Conservation (phyloP, 805 yeast genomes). For the Kazachstania taianensis region DNA sequence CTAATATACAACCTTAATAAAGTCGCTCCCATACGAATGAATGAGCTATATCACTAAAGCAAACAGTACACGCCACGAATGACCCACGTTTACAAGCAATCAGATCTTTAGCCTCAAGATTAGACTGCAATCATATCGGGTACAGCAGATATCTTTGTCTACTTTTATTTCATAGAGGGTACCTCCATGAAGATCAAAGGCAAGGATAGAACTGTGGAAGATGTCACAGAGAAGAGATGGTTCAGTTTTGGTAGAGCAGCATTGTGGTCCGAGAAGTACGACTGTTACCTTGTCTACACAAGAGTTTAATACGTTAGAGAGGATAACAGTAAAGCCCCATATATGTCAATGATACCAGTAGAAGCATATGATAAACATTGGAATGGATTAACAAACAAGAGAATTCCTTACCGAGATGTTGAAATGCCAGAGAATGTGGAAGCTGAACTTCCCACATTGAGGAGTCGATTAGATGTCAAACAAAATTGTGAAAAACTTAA, state of each 20-base stretch:
- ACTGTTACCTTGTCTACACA: slow-evolving; percentile 36
- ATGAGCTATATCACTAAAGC: too few relatives aligned
- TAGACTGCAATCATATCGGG: too few relatives aligned
- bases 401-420: slow-evolving; percentile 16
- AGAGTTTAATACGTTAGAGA: slow-evolving; percentile 32
- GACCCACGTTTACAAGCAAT: too few relatives aligned
- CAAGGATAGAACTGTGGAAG: slow-evolving; percentile 4
- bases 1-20: too few relatives aligned
- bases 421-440: slow-evolving; percentile 2
- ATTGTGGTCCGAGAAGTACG: slow-evolving; percentile 36
- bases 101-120: too few relatives aligned
- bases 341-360: slow-evolving; percentile 32
- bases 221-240: slow-evolving; percentile 29
- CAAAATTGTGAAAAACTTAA: neutral
- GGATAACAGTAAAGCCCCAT: slow-evolving; percentile 10
- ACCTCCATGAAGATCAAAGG: too few relatives aligned
- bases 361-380: slow-evolving; percentile 37
- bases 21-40: too few relatives aligned
- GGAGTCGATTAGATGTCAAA: neutral
- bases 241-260: slow-evolving; percentile 10
- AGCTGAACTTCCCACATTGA: neutral
- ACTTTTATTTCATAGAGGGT: too few relatives aligned
- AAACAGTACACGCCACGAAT: too few relatives aligned
- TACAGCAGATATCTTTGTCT: too few relatives aligned
- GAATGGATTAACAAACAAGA: slow-evolving; percentile 25